Conservation (phyloP, 2,329 filamentous ascomycete genomes). For the Aureobasidium pullulans region DNA sequence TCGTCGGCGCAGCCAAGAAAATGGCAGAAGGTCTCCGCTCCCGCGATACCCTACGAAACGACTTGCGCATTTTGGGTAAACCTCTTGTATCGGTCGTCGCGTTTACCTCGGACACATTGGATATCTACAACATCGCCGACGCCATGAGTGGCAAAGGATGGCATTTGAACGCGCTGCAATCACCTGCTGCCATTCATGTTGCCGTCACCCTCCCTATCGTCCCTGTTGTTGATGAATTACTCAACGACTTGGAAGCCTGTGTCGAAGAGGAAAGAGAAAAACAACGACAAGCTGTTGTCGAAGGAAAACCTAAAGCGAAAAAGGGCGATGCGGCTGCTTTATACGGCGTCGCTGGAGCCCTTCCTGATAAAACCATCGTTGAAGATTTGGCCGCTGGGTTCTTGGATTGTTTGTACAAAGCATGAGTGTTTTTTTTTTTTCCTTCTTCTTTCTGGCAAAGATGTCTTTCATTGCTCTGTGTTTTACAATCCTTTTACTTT, state of each 20-base stretch:
- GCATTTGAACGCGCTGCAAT: conserved; percentile 93
- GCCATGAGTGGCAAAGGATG: conserved; percentile 77
- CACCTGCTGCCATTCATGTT: conserved; percentile 84
- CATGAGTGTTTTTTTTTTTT: conserved; percentile 35
- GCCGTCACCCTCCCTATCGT: conserved; percentile 85
- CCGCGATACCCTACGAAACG: conserved; percentile 59
- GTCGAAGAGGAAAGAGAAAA: conserved; percentile 70
- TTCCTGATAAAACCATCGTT: conserved; percentile 94
- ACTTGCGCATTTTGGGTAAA: conserved; percentile 73
- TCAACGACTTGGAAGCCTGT: conserved; percentile 58
- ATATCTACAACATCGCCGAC: conserved; percentile 93
- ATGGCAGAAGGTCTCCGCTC: conserved; percentile 67
- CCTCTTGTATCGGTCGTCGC: conserved; percentile 87
- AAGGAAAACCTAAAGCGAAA: conserved; percentile 56
- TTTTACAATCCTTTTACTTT: no score
- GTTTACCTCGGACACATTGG: conserved; percentile 73
- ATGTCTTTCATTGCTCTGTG: no score
- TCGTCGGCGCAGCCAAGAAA: conserved; percentile 79
- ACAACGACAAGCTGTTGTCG: conserved; percentile 62
- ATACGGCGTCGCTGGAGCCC: conserved; percentile 88
- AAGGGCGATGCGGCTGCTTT: conserved; percentile 77
- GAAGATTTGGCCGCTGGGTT: conserved; percentile 86
- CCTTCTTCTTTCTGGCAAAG: no score
- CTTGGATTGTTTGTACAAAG: conserved; percentile 87
- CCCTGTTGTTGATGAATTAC: conserved; percentile 70